These are phyloP conservation scores for Ricinus communis DNA, from an alignment of 345 rosid genomes.

Conservation along the genomic window DNA sequence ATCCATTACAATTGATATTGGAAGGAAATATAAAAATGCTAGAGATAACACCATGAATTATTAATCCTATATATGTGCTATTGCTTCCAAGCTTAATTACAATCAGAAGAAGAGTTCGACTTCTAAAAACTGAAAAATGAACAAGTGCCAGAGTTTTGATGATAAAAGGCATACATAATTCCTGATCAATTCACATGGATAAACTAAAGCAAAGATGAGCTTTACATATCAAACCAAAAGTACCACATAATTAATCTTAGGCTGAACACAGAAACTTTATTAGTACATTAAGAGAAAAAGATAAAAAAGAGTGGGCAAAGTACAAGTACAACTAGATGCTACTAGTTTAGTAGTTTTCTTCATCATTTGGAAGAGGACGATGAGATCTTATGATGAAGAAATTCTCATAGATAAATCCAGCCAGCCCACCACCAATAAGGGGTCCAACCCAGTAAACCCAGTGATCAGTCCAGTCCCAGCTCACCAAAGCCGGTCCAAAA, in stretches of 20 bases:
- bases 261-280: neutral
- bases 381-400: slow-evolving; percentile 60
- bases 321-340: neutral
- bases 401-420: slow-evolving; percentile 66
- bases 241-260: neutral
- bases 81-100: too few relatives aligned
- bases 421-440: slow-evolving; percentile 72
- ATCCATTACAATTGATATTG: too few relatives aligned
- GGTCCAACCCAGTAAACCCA: slow-evolving; percentile 98
- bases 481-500: slow-evolving; percentile 81
- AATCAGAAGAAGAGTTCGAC: too few relatives aligned
- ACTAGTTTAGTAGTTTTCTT: slow-evolving; percentile 18
- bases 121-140: too few relatives aligned
- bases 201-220: neutral
- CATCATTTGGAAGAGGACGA: slow-evolving; percentile 34
- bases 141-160: neutral
- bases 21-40: too few relatives aligned
- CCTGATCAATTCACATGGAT: neutral
- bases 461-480: slow-evolving; percentile 85
- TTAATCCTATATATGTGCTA: too few relatives aligned
- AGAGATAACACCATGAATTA: too few relatives aligned
- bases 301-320: neutral
- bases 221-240: neutral
- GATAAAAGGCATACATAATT: neutral
- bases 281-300: neutral